A percentile compares a stretch with the other conserved stretches of the same genome.
Evolutionary conservation across 208 protist genomes (phyloP).

Genomic region (Herpetomonas tarakana): DNA sequence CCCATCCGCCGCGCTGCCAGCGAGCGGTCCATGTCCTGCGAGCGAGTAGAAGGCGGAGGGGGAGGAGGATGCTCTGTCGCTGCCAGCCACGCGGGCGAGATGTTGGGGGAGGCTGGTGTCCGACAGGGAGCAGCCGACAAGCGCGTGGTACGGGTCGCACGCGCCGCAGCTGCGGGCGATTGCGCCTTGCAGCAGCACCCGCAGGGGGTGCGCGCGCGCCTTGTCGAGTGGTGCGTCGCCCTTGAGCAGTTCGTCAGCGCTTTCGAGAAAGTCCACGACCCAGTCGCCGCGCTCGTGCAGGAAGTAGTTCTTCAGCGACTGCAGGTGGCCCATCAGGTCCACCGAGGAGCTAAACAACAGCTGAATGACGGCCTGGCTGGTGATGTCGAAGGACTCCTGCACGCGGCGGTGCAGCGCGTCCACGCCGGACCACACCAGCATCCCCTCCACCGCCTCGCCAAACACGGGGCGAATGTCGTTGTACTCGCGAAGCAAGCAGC

Average conservation of each 20-base stretch:
- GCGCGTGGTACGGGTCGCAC: conserved; percentile 62
- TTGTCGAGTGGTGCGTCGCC: conserved; percentile 39
- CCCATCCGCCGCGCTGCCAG: too few relatives aligned
- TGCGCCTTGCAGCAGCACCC: conserved; percentile 72
- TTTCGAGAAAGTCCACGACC: conserved; percentile 85
- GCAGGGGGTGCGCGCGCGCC: conserved; percentile 76
- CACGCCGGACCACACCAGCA: conserved; percentile 61
- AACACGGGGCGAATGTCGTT: conserved; percentile 51
- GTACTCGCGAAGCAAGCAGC: conserved; percentile 85
- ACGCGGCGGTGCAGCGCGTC: conserved; percentile 69
- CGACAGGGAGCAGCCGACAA: conserved; percentile 78
- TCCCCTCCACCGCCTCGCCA: conserved; percentile 27
- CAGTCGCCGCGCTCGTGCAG: conserved; percentile 81
- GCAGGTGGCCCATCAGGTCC: conserved; percentile 74
- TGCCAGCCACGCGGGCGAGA: conserved; percentile 5
- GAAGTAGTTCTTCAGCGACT: conserved; percentile 78
- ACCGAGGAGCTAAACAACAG: conserved; percentile 66
- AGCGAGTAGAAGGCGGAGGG: not conserved
- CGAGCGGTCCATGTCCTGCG: too few relatives aligned
- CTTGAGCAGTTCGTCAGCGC: conserved; percentile 55
- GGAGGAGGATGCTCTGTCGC: not conserved
- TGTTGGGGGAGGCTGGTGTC: conserved; percentile 47
- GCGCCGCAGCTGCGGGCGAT: conserved; percentile 64
- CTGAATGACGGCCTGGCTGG: conserved; percentile 69
- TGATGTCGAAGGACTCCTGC: conserved; percentile 75